These are phyloP conservation scores for Paraconiothyrium brasiliense DNA, from an alignment of 2,329 filamentous ascomycete genomes.

Conservation along the genomic window DNA sequence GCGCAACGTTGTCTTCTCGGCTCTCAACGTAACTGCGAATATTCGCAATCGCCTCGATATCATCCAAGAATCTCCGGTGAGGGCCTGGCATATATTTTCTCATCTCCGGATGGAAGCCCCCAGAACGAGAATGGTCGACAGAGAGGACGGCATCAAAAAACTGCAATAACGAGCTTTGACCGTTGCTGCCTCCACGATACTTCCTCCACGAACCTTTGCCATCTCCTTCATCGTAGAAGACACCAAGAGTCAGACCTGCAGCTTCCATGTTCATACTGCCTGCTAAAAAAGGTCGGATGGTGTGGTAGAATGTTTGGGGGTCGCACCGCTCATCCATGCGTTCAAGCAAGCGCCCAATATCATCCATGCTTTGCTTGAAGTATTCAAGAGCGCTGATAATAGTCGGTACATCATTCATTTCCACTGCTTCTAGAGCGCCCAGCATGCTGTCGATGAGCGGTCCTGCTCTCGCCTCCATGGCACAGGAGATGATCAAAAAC, in stretches of 20 bases:
- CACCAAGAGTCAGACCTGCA: conserved; percentile 60
- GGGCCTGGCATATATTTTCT: conserved; percentile 64
- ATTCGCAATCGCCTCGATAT: conserved; percentile 56
- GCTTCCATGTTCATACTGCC: conserved; percentile 64
- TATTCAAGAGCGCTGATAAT: conserved; percentile 53
- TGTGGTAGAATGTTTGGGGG: conserved; percentile 61
- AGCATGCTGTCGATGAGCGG: conserved; percentile 58
- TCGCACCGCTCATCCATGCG: conserved; percentile 62
- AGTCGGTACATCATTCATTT: conserved; percentile 46
- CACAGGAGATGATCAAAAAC: conserved; percentile 63
- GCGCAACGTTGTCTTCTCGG: conserved; percentile 40
- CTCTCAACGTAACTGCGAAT: conserved; percentile 56
- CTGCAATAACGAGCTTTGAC: conserved; percentile 64
- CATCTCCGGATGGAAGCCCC: conserved; percentile 56
- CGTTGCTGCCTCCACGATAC: conserved; percentile 64
- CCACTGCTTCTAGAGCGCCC: conserved; percentile 57
- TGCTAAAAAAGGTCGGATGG: conserved; percentile 61
- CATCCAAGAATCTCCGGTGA: conserved; percentile 61
- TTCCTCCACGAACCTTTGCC: conserved; percentile 60
- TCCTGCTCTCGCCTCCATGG: conserved; percentile 62
- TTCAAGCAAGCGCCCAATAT: conserved; percentile 53
- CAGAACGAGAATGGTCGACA: conserved; percentile 57
- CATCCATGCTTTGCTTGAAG: conserved; percentile 54
- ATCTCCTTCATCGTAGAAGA: conserved; percentile 62
- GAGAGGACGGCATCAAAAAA: conserved; percentile 64